phyloP scores from a whole-genome alignment of 768 basidiomycete genomes.

The Lactarius vividus region DNA sequence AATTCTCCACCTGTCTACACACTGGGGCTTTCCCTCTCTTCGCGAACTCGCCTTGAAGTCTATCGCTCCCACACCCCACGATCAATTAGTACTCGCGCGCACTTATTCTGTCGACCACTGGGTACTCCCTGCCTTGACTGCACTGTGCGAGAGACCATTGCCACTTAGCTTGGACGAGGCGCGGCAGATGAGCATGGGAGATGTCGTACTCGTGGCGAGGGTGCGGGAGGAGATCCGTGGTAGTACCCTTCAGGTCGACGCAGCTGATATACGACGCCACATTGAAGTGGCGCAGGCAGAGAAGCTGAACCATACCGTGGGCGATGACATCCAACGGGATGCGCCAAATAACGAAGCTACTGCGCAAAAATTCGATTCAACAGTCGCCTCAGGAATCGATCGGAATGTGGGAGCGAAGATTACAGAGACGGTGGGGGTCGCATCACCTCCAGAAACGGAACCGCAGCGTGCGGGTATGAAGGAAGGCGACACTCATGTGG shows the following conservation, averaged over 20 bases:
- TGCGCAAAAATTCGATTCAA: not conserved
- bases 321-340: too few species aligned
- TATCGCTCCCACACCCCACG: slow-evolving; percentile 3
- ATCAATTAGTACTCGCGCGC: slow-evolving; percentile 14
- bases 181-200: slow-evolving; percentile 20
- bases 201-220: slow-evolving; percentile 11
- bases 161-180: slow-evolving; percentile 20
- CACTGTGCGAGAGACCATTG: slow-evolving; percentile 13
- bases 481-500: not conserved
- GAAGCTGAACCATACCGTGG: too few species aligned
- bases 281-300: not conserved
- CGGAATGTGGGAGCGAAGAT: not conserved
- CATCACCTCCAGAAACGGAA: not conserved
- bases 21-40: slow-evolving; percentile 32
- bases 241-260: not conserved
- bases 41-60: slow-evolving; percentile 8
- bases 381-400: not conserved
- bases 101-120: slow-evolving; percentile 7
- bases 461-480: not conserved
- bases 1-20: slow-evolving; percentile 31
- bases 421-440: not conserved
- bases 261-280: slow-evolving; percentile 7
- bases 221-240: not conserved
- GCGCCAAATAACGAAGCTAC: too few species aligned
- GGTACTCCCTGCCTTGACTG: slow-evolving; percentile 22